Conservation (phyloP, 331 rosid genomes). For the Malus hybrid region DNA sequence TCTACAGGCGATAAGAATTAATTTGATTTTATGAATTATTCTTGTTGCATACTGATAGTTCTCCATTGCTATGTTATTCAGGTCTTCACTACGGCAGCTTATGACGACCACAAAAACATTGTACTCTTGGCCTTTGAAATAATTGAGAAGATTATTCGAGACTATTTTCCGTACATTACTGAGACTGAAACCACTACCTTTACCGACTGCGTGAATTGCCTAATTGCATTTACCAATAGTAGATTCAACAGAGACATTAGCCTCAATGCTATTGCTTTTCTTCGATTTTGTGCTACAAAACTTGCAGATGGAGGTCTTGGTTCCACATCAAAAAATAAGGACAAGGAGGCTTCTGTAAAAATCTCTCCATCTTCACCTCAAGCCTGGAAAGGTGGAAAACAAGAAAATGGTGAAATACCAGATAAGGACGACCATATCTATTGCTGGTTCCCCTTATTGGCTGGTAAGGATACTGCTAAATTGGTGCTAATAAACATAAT, state of each 20-base stretch:
- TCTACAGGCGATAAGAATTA: slow-evolving; percentile 1
- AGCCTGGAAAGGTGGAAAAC: slow-evolving; percentile 55
- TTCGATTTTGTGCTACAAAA: slow-evolving; percentile 93
- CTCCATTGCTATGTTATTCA: slow-evolving; percentile 31
- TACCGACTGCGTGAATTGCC: slow-evolving; percentile 96
- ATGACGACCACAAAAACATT: slow-evolving; percentile 95
- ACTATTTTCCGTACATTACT: slow-evolving; percentile 93
- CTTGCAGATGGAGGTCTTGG: slow-evolving; percentile 91
- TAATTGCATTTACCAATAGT: slow-evolving; percentile 93
- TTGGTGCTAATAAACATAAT: slow-evolving; percentile 10
- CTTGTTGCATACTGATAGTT: slow-evolving; percentile 9
- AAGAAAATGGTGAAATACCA: slow-evolving; percentile 48
- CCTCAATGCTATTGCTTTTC: slow-evolving; percentile 93
- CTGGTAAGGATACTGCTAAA: slow-evolving; percentile 51
- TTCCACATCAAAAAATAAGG: slow-evolving; percentile 68
- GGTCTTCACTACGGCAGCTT: slow-evolving; percentile 99
- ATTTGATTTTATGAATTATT: slow-evolving; percentile 14
- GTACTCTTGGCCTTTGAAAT: slow-evolving; percentile 97
- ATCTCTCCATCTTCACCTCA: slow-evolving; percentile 46
- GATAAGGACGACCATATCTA: slow-evolving; percentile 81
- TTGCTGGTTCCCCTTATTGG: slow-evolving; percentile 97
- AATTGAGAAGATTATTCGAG: slow-evolving; percentile 92
- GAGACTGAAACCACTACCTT: slow-evolving; percentile 99
- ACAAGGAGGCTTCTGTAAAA: slow-evolving; percentile 58
- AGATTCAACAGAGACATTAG: slow-evolving; percentile 91